Conservation (phyloP, 208 protist genomes). For the Leishmania amazonensis region DNA sequence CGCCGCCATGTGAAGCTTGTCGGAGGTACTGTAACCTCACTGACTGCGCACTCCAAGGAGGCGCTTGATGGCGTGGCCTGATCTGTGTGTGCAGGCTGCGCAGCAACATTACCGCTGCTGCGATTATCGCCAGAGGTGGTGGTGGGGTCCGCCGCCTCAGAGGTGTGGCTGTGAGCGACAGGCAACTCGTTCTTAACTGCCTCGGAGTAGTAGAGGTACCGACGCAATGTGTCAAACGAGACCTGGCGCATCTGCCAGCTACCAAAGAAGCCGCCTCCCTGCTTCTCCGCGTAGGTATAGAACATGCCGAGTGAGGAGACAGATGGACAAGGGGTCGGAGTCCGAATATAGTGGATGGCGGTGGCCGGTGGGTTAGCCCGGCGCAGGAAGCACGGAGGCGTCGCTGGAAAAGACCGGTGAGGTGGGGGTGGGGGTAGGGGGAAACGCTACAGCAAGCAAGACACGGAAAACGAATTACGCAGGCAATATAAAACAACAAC, state of each 20-base stretch:
- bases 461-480: background rate
- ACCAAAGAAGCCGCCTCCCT: constrained; percentile 42
- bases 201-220: constrained; percentile 74
- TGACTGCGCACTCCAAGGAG: background rate
- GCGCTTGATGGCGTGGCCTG: background rate
- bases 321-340: background rate
- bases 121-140: background rate
- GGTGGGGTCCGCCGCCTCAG: background rate
- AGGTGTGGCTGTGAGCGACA: background rate
- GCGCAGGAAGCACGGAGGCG: background rate
- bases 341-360: background rate
- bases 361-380: background rate
- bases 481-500: background rate
- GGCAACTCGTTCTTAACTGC: constrained; percentile 9
- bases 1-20: constrained; percentile 33
- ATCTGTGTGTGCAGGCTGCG: background rate
- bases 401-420: background rate
- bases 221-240: constrained; percentile 66
- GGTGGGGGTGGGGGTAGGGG: background rate
- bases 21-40: background rate
- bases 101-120: background rate
- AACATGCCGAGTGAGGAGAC: constrained; percentile 36
- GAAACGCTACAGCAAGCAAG: background rate
- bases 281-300: constrained; percentile 64
- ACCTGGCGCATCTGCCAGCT: constrained; percentile 54